Evolutionary conservation across 768 basidiomycete genomes (phyloP).

Genomic region (Boletus subcaerulescens): DNA sequence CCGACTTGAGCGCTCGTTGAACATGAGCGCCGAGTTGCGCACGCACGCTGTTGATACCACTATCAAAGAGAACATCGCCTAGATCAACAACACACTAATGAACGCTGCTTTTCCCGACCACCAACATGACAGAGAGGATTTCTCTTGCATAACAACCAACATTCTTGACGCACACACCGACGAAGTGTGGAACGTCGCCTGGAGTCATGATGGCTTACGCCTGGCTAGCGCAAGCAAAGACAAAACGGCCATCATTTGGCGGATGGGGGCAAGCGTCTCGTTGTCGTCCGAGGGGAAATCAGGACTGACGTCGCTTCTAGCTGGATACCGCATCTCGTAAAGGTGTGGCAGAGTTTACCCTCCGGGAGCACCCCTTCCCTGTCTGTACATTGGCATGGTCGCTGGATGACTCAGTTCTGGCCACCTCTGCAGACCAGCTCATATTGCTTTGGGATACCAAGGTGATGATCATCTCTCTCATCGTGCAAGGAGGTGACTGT

Average conservation of each 20-base stretch:
- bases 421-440: conserved; percentile 76
- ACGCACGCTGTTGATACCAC: conserved; percentile 23
- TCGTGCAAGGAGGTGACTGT: not conserved
- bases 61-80: conserved; percentile 80
- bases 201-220: conserved; percentile 85
- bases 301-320: conserved; percentile 26
- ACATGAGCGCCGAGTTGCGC: too few relatives aligned
- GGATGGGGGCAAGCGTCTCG: conserved; percentile 61
- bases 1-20: too few relatives aligned
- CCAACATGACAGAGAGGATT: conserved; percentile 71
- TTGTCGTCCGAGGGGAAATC: conserved; percentile 1
- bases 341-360: conserved; percentile 54
- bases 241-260: conserved; percentile 87
- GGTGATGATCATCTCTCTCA: conserved; percentile 41
- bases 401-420: conserved; percentile 75
- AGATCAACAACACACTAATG: conserved; percentile 75
- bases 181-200: conserved; percentile 94
- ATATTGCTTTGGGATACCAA: conserved; percentile 90
- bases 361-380: conserved; percentile 75
- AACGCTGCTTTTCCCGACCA: conserved; percentile 76
- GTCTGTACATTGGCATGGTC: conserved; percentile 93
- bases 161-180: conserved; percentile 84
- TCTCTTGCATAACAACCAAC: conserved; percentile 83
- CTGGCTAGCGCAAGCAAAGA: conserved; percentile 91
- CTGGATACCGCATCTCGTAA: conserved; percentile 47